A percentile compares a stretch with the other conserved stretches of the same genome.
Evolutionary conservation across 495 filamentous ascomycete genomes (phyloP).

Genomic region (Parachaetomium inaequale): DNA sequence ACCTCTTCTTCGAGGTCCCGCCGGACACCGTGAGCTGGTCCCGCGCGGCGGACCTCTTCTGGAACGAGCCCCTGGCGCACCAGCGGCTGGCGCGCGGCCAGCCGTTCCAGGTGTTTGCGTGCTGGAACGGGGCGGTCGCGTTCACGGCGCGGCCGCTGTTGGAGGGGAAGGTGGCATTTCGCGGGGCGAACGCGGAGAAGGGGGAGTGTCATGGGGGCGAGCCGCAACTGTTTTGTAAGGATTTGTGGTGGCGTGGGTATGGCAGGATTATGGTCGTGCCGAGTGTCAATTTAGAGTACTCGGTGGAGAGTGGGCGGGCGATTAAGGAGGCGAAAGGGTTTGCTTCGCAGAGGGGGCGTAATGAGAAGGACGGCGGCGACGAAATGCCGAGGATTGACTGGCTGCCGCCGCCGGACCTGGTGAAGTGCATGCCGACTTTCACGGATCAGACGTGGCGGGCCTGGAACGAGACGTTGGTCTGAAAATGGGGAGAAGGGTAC

Average conservation of each 20-base stretch:
- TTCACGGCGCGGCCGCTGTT: constrained; percentile 32
- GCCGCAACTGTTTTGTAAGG: constrained; percentile 47
- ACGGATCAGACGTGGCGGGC: no score
- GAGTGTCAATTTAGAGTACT: constrained; percentile 46
- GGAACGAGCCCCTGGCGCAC: constrained; percentile 35
- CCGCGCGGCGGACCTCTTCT: constrained; percentile 45
- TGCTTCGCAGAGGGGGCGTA: no score
- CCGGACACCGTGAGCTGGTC: constrained; percentile 38
- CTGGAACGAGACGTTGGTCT: no score
- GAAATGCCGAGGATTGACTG: no score
- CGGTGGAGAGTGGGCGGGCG: constrained; percentile 30
- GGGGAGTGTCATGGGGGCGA: constrained; percentile 48
- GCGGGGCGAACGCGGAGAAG: constrained; percentile 25
- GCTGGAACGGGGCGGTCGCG: constrained; percentile 51
- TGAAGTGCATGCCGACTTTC: no score
- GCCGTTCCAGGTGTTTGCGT: constrained; percentile 54
- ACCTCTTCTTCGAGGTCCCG: constrained; percentile 49
- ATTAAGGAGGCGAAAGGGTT: no score
- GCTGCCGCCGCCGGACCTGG: no score
- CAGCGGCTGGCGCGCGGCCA: constrained; percentile 25
- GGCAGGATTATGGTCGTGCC: constrained; percentile 49
- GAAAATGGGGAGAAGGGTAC: no score
- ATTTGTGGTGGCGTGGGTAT: constrained; percentile 38
- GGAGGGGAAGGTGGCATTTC: constrained; percentile 35
- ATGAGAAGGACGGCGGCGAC: no score